Conservation (phyloP, 192 early-diverging fungal species). For the Linnemannia zychae region DNA sequence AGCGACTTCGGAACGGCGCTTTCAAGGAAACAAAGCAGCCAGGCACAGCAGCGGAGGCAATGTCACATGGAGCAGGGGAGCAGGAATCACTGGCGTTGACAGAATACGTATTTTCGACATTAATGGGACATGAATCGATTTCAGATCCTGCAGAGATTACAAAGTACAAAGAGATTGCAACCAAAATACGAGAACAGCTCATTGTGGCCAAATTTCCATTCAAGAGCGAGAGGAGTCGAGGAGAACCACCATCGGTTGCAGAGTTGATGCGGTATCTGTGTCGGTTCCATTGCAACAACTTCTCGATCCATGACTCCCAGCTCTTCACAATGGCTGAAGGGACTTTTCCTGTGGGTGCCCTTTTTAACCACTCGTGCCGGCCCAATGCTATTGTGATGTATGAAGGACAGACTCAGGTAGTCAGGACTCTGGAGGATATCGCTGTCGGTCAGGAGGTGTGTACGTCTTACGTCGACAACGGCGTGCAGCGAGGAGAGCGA, state of each 20-base stretch:
- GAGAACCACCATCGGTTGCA: conserved; percentile 32
- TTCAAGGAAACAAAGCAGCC: neutral
- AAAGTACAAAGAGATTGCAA: conserved; percentile 50
- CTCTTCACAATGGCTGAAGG: conserved; percentile 75
- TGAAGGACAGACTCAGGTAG: conserved; percentile 59
- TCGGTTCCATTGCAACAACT: conserved; percentile 77
- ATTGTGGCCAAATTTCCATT: conserved; percentile 32
- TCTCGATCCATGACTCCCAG: conserved; percentile 68
- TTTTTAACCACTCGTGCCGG: conserved; percentile 77
- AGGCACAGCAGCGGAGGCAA: neutral
- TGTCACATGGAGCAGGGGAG: neutral
- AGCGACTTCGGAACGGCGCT: conserved; percentile 51
- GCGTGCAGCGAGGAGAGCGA: conserved; percentile 35
- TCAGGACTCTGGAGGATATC: conserved; percentile 69
- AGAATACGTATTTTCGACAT: conserved; percentile 57
- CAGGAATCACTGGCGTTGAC: conserved; percentile 34
- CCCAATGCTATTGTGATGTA: conserved; percentile 74
- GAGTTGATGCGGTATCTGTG: conserved; percentile 65
- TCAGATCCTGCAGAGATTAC: conserved; percentile 33
- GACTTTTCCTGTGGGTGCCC: conserved; percentile 70
- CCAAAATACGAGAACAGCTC: conserved; percentile 44
- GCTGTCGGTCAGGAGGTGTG: conserved; percentile 65
- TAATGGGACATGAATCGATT: conserved; percentile 56
- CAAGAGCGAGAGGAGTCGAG: conserved; percentile 30
- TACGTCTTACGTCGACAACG: conserved; percentile 72